Base-by-base conservation (phyloP, 106 monocot genomes). In the Narthecium ossifragum region DNA sequence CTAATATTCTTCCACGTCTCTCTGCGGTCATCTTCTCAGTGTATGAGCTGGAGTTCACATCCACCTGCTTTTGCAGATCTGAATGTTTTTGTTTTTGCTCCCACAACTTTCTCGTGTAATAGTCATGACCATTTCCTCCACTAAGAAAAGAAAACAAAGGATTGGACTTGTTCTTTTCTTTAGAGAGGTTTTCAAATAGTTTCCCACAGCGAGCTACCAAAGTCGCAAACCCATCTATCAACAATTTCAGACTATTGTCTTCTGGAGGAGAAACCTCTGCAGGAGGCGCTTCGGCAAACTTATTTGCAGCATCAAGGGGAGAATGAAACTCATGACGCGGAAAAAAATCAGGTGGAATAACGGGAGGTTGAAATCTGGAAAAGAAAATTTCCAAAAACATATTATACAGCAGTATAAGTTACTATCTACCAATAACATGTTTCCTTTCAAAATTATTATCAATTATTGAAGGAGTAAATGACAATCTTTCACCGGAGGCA, bases 191-290 rank as follows among this genome's bases (percentile, higher is more conserved):
- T 73, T 90, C 96, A 63, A 90, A 90, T 52, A 77, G 31, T 71
- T 84, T 90, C 13, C 96, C 96, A 64, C 86, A 83, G 14, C 90
- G 86, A 76, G 84, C 83, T 34, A 96, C 86, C 38, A 96, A 67
- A 55, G 75, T 75, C 31, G 96, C 96, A 61, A 86, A 78, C 36
- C 96, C 96, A 18, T 96, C 90, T 51, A 96, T 86, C 51, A 90
- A 55, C 18, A 84, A 7, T 71, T 51, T 90, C 69, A 76, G 63
- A 66, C 63, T 83, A 48, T 60, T 73, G 46, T 96, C 75, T 67
- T 86, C 85, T 58, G 96, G 96, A 69, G 90, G 71, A 65, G 85
- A 62, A 53, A 78, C 83, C 46, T 96, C 90, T 57, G 68, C 65
- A 36, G 93, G 94, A 48, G 84, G 86, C 50, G 62, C 49, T 36